A percentile compares a stretch with the other conserved stretches of the same genome.
These are phyloP conservation scores for Venturia asperata DNA, from an alignment of 2,329 filamentous ascomycete species.

Conservation along the genomic window DNA sequence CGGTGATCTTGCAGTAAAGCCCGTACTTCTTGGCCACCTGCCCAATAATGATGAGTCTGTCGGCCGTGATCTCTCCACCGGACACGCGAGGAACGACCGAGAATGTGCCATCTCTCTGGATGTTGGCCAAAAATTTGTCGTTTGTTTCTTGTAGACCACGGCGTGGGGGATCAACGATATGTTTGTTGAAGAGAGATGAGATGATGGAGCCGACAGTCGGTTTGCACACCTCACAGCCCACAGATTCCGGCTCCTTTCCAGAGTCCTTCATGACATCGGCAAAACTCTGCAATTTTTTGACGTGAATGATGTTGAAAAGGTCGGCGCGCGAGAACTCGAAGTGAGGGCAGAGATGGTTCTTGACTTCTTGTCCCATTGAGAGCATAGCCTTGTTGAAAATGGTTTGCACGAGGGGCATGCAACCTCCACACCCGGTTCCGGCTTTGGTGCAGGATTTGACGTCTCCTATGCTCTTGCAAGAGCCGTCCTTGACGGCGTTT, in stretches of 20 bases:
- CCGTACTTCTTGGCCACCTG: constrained; percentile 76
- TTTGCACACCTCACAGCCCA: constrained; percentile 83
- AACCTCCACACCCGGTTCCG: constrained; percentile 83
- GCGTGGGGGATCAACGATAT: constrained; percentile 63
- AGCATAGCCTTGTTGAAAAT: constrained; percentile 89
- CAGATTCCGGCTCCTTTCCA: constrained; percentile 62
- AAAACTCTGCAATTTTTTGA: constrained; percentile 69
- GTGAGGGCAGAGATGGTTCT: constrained; percentile 78
- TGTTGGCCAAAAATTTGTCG: constrained; percentile 80
- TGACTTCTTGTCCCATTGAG: constrained; percentile 77
- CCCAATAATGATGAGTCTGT: constrained; percentile 77
- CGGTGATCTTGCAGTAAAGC: constrained; percentile 87
- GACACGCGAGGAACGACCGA: constrained; percentile 78
- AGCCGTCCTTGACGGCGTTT: constrained; percentile 64
- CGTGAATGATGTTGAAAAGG: constrained; percentile 81
- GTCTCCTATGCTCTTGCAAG: constrained; percentile 72
- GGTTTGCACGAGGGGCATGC: constrained; percentile 77
- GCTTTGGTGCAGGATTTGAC: constrained; percentile 89
- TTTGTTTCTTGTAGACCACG: constrained; percentile 86
- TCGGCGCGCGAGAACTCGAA: constrained; percentile 79
- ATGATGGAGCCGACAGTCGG: constrained; percentile 75
- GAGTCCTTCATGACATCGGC: constrained; percentile 69
- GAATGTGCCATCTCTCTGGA: constrained; percentile 86
- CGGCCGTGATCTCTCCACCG: constrained; percentile 79
- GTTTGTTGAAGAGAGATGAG: constrained; percentile 73